A percentile compares a stretch with the other conserved stretches of the same genome.
Conservation (phyloP, 2,329 filamentous ascomycete species). For the Aureobasidium sp. region DNA sequence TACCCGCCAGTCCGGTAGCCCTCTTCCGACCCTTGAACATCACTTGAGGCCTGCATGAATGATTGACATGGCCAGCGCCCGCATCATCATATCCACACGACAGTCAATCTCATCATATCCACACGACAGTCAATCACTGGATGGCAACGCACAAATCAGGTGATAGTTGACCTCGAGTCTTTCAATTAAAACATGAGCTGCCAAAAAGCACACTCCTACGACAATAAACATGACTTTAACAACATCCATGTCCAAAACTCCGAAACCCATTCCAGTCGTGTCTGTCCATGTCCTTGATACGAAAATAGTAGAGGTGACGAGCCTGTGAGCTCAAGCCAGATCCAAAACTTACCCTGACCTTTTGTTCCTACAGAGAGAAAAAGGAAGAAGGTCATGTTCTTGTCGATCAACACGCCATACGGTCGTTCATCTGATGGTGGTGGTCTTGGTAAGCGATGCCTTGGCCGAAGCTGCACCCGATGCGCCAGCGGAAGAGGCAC, state of each 20-base stretch:
- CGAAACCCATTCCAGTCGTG: background rate
- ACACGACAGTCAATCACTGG: background rate
- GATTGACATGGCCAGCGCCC: too few relatives aligned
- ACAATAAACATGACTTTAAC: background rate
- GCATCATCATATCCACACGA: background rate
- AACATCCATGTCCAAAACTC: background rate
- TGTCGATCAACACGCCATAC: background rate
- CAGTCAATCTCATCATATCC: background rate
- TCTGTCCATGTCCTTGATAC: background rate
- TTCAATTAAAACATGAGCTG: slow-evolving; percentile 1
- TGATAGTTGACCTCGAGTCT: background rate
- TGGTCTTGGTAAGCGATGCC: slow-evolving; percentile 80
- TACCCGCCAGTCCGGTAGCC: background rate
- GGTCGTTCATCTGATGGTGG: slow-evolving; percentile 51
- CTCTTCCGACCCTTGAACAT: background rate
- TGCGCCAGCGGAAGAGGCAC: slow-evolving; percentile 57
- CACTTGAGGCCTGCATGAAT: background rate
- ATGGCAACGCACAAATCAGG: background rate
- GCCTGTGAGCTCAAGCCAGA: background rate
- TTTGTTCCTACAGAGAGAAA: background rate
- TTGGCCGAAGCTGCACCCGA: slow-evolving; percentile 67
- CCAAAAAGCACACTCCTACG: background rate
- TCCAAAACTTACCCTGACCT: slow-evolving; percentile 9
- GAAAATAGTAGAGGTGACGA: background rate
- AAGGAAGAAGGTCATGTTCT: slow-evolving; percentile 2